Evolutionary conservation across 2,329 filamentous ascomycete species (phyloP).

Genomic region (Sporothrix mexicana): DNA sequence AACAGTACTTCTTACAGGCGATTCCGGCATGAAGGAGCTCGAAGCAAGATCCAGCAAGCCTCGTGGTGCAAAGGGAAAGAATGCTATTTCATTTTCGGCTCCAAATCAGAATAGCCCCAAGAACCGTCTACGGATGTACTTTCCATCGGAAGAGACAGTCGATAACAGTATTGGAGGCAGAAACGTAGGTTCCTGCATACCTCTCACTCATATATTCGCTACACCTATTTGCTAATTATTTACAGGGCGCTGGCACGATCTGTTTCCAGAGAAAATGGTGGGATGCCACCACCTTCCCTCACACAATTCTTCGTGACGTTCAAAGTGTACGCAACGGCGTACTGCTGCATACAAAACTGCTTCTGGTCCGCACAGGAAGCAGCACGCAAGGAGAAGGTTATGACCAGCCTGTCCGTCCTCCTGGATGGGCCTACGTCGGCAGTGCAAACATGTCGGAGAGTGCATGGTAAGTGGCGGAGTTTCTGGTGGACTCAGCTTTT

Average conservation of each 20-base stretch:
- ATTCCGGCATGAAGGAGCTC: conserved; percentile 55
- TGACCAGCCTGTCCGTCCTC: conserved; percentile 21
- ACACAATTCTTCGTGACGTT: conserved; percentile 74
- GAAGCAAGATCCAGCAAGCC: conserved; percentile 47
- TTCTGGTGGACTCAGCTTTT: too few species aligned
- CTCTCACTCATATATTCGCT: background rate
- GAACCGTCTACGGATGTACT: conserved; percentile 74
- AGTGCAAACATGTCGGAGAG: conserved; percentile 92
- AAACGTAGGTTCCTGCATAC: conserved; percentile 51
- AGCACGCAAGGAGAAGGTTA: conserved; percentile 39
- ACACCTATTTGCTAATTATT: background rate
- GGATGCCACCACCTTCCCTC: conserved; percentile 71
- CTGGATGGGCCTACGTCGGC: conserved; percentile 82
- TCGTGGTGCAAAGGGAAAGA: conserved; percentile 40
- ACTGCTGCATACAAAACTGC: conserved; percentile 86
- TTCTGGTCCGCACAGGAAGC: conserved; percentile 50
- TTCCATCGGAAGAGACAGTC: conserved; percentile 76
- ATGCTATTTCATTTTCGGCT: background rate
- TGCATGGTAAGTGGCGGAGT: conserved; percentile 86
- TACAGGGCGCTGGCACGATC: conserved; percentile 77
- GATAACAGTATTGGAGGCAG: conserved; percentile 66
- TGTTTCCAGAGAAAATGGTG: conserved; percentile 78
- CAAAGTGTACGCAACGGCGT: conserved; percentile 72
- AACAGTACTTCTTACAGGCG: conserved; percentile 41
- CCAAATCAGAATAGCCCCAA: background rate